Conservation (phyloP, 2,329 filamentous ascomycete species). For the Cryoendolithus antarcticus region DNA sequence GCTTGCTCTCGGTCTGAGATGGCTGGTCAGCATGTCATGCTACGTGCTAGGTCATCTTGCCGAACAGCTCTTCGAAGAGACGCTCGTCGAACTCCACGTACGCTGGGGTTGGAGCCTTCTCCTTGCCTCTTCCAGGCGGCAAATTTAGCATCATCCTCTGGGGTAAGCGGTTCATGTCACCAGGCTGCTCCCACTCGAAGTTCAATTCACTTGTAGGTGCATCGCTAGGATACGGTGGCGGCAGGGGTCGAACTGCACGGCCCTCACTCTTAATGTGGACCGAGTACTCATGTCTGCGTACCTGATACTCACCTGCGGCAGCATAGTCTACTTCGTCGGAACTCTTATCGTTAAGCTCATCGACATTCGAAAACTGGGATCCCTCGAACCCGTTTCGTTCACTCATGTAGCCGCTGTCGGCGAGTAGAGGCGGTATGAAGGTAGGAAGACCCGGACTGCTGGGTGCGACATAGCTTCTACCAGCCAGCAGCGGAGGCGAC, state of each 20-base stretch:
- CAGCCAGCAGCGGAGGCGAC: conserved; percentile 71
- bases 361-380: too few relatives aligned
- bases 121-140: conserved; percentile 7
- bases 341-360: conserved; percentile 38
- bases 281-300: conserved; percentile 11
- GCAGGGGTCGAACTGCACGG: conserved; percentile 5
- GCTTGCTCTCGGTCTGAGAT: conserved; percentile 3
- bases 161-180: conserved; percentile 15
- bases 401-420: conserved; percentile 71
- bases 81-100: too few relatives aligned
- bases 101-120: conserved; percentile 1
- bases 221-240: conserved; percentile 5
- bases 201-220: conserved; percentile 7
- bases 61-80: conserved; percentile 9
- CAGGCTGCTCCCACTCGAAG: conserved; percentile 11
- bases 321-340: conserved; percentile 27
- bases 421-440: conserved; percentile 24
- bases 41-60: neutral
- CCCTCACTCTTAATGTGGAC: conserved; percentile 18
- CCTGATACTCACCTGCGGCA: conserved; percentile 22
- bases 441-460: conserved; percentile 64
- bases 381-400: conserved; percentile 8
- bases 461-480: conserved; percentile 31
- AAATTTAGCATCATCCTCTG: conserved; percentile 13
- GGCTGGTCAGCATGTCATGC: conserved; percentile 5